A percentile compares a stretch with the other conserved stretches of the same genome.
These are phyloP conservation scores for Ophiostoma triangulosporum DNA, from an alignment of 2,329 filamentous ascomycete species.

Conservation along the genomic window DNA sequence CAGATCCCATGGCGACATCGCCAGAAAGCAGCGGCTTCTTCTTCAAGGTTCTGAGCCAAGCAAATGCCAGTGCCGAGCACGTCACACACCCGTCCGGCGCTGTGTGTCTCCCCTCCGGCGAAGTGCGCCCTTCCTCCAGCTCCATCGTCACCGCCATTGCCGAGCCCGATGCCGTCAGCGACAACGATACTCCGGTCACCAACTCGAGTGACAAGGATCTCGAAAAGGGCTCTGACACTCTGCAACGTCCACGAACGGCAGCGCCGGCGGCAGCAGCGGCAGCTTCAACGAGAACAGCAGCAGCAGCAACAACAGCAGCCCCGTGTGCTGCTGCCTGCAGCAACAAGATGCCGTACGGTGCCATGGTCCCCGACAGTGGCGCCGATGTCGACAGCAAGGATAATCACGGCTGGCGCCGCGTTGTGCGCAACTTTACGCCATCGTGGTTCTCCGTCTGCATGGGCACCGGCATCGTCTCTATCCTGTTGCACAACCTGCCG, in stretches of 20 bases:
- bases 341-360: neutral
- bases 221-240: neutral
- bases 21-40: conserved; percentile 2
- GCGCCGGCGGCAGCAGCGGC: neutral
- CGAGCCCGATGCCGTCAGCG: neutral
- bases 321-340: neutral
- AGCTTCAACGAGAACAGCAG: neutral
- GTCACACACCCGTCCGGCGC: no score
- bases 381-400: conserved; percentile 8
- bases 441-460: conserved; percentile 43
- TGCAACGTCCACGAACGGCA: neutral
- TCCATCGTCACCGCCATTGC: neutral
- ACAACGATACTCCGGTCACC: neutral
- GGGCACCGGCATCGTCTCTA: conserved; percentile 50
- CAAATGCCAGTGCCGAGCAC: conserved; percentile 2
- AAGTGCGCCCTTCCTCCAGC: neutral
- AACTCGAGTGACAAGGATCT: neutral
- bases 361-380: neutral
- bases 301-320: neutral
- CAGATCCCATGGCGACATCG: neutral
- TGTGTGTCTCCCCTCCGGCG: neutral
- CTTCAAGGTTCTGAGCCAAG: conserved; percentile 5
- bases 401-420: conserved; percentile 20
- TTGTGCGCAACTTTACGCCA: conserved; percentile 31
- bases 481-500: conserved; percentile 43